phyloP scores from a whole-genome alignment of 805 yeast species.

The Metschnikowia gelsemii region DNA sequence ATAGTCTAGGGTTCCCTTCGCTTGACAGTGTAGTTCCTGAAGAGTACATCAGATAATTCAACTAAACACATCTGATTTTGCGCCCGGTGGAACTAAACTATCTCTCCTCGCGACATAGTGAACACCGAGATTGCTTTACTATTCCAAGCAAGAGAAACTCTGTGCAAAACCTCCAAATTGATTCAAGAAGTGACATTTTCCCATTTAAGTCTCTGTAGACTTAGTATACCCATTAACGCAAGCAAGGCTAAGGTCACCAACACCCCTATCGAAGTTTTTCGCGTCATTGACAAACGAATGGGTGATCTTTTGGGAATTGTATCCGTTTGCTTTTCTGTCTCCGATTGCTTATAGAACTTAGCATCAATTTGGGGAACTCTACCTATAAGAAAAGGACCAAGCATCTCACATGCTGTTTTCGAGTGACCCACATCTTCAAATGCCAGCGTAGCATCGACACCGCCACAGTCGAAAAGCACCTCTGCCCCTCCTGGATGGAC shows the following conservation, averaged over 20 bases:
- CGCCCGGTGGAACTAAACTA: too few relatives aligned
- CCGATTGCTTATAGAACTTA: not conserved
- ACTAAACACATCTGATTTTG: too few relatives aligned
- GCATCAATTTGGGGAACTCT: slow-evolving; percentile 8
- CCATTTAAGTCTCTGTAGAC: slow-evolving; percentile 20
- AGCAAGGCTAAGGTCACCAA: slow-evolving; percentile 12
- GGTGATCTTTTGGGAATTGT: not conserved
- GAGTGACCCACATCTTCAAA: slow-evolving; percentile 43
- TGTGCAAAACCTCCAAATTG: too few relatives aligned
- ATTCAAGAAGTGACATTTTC: slow-evolving; percentile 11
- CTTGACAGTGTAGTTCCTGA: too few relatives aligned
- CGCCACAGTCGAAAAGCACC: slow-evolving; percentile 78
- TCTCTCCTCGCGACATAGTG: too few relatives aligned
- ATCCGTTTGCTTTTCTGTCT: not conserved
- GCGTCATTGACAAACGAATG: not conserved
- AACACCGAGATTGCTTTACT: too few relatives aligned
- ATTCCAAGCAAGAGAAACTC: too few relatives aligned
- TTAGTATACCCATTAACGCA: slow-evolving; percentile 12
- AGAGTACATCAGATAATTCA: too few relatives aligned
- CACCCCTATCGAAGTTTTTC: not conserved
- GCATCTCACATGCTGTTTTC: slow-evolving; percentile 20
- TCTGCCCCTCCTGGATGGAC: slow-evolving; percentile 80
- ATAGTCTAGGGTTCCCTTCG: too few relatives aligned
- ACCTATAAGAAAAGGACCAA: slow-evolving; percentile 18
- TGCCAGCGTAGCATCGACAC: slow-evolving; percentile 69